phyloP scores from a whole-genome alignment of 2,329 filamentous ascomycete genomes.

The Stylonectria norvegica region DNA sequence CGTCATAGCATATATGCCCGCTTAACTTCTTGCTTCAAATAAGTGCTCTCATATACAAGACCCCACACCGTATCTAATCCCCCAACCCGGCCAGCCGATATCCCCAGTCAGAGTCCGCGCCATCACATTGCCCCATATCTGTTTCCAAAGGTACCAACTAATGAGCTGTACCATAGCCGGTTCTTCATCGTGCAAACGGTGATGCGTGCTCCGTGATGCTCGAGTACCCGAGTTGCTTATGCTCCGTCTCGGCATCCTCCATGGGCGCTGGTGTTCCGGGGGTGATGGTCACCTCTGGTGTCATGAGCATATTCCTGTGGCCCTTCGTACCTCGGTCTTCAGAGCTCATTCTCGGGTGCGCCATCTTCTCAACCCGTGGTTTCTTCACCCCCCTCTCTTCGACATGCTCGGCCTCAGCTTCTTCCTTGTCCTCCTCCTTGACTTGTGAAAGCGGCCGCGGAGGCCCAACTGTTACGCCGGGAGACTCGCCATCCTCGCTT shows the following conservation, averaged over 20 bases:
- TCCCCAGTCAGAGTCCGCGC: no score
- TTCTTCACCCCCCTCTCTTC: constrained; percentile 18
- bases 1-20: no score
- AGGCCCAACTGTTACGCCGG: constrained; percentile 13
- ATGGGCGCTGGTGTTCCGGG: constrained; percentile 45
- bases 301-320: constrained; percentile 16
- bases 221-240: constrained; percentile 44
- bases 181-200: constrained; percentile 27
- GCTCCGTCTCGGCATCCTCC: constrained; percentile 34
- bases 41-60: neutral
- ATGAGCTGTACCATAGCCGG: constrained; percentile 8
- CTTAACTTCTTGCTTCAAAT: no score
- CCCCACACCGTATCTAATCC: no score
- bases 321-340: constrained; percentile 7
- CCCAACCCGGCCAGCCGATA: no score
- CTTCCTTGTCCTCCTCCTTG: constrained; percentile 37
- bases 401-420: constrained; percentile 30
- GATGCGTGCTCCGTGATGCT: constrained; percentile 30
- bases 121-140: no score
- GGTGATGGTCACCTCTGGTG: constrained; percentile 47
- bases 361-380: no score
- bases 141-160: no score
- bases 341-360: no score
- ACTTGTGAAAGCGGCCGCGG: constrained; percentile 35
- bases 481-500: constrained; percentile 26